Evolutionary conservation across 1,284 basidiomycete species (phyloP), one percentile per base, ranked within the genome.

Genomic region (Cutaneotrichosporon curvatum): DNA sequence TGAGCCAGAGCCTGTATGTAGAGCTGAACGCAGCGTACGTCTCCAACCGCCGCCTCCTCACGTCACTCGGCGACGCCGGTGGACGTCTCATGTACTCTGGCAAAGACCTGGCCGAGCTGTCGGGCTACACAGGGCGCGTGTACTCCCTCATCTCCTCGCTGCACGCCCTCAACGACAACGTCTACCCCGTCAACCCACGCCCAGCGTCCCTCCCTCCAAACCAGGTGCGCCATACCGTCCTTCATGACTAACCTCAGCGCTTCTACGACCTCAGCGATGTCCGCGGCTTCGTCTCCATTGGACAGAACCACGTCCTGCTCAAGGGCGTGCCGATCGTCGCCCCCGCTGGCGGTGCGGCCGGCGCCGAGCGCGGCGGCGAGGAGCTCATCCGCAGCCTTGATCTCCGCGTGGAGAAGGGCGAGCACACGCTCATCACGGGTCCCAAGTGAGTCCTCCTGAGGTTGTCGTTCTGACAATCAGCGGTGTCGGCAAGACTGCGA

Each of bases 391-490:
- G 78, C 48, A 80, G 84, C 47, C 76, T 96, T 23, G 82, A 78
- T 40, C 68, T 96, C 14, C 70, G 73, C n/a, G 77, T 95, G 45
- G 76, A 76, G 43, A 76, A 81, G 12, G 87, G 87, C 5, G 85
- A 95, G 68, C 92, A 96, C 65, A 75, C 94, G 4, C 85, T 96
- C 79, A 89, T 97, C 62, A 94, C 89, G 0, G 92, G 92, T 1
- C 84, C 85, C 15, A 71, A 71, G 72, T 73, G 33, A 53, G 70
- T 58, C 38, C 28, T 12, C 4, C 15, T 20, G n/a, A 7, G 16
- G 18, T 9, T 23, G 6, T n/a, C 42, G 50, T 34, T 51, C 40
- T 22, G 44, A 21, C 31, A 11, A 5, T 20, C 47, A 90, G 89
- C 57, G 87, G 88, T 0, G 87, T 94, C 2, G 94, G 94, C 0